Percentiles rank a stretch among this genome's conserved stretches.
Evolutionary conservation across 345 rosid species (phyloP).

Genomic region (Carallia brachiata): DNA sequence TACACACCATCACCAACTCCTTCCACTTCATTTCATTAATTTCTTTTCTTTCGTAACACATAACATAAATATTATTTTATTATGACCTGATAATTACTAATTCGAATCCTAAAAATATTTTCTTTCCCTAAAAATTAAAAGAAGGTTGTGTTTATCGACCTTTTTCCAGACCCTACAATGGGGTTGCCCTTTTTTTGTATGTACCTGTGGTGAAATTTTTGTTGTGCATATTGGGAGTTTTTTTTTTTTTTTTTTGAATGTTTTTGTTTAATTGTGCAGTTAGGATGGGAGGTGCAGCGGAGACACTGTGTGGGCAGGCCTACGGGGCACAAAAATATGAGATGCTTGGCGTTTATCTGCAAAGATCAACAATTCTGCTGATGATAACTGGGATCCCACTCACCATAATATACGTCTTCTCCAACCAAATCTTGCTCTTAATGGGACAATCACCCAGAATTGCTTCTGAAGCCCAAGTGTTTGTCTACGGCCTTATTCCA

Average conservation of each 20-base stretch:
- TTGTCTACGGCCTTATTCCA: conserved; percentile 63
- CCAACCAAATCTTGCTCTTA: conserved; percentile 38
- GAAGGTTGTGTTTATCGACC: too few relatives aligned
- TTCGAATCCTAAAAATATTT: too few relatives aligned
- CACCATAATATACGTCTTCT: conserved; percentile 42
- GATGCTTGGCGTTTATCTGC: conserved; percentile 64
- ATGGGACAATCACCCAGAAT: conserved; percentile 48
- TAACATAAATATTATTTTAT: too few relatives aligned
- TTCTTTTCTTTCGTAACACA: neutral
- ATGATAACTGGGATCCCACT: conserved; percentile 46
- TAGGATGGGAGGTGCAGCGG: conserved; percentile 66
- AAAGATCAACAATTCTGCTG: conserved; percentile 52
- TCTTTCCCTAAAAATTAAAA: too few relatives aligned
- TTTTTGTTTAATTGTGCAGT: neutral
- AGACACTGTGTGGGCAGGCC: conserved; percentile 78
- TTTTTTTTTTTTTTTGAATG: too few relatives aligned
- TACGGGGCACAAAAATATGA: conserved; percentile 62
- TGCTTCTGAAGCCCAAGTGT: conserved; percentile 47
- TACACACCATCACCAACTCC: neutral
- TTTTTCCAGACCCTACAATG: too few relatives aligned
- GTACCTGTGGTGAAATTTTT: too few relatives aligned
- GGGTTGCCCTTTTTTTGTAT: too few relatives aligned
- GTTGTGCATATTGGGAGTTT: too few relatives aligned
- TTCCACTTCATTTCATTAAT: neutral
- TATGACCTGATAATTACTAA: too few relatives aligned